phyloP scores from a whole-genome alignment of 306 rosid genomes.

The Trifolium dubium region DNA sequence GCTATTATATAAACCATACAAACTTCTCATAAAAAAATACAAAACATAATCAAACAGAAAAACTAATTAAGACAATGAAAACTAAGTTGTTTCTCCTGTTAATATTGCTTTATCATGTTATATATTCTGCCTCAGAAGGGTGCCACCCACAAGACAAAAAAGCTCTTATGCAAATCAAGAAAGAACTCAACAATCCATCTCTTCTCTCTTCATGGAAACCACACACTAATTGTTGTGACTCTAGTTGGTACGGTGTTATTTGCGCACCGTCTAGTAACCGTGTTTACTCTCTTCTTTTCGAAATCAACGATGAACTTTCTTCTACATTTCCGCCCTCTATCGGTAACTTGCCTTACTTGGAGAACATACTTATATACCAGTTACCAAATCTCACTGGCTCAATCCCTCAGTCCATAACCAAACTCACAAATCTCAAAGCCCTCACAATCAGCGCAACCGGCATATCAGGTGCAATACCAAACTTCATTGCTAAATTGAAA shows the following conservation, averaged over 20 bases:
- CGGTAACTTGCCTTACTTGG: constrained; percentile 58
- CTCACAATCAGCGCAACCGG: neutral
- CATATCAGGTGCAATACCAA: constrained; percentile 5
- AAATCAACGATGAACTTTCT: constrained; percentile 1
- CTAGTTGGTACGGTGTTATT: constrained; percentile 41
- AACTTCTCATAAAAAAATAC: neutral
- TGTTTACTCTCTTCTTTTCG: constrained; percentile 47
- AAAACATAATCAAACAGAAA: neutral
- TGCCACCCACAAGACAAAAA: constrained; percentile 13
- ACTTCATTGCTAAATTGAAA: neutral
- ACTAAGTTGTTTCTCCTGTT: neutral
- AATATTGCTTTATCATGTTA: neutral
- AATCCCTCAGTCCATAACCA: neutral
- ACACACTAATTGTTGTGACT: constrained; percentile 13
- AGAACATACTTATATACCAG: constrained; percentile 41
- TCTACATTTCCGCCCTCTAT: constrained; percentile 58
- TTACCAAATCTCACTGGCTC: constrained; percentile 49
- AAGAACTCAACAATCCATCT: constrained; percentile 23
- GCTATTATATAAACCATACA: neutral
- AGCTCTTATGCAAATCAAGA: constrained; percentile 27
- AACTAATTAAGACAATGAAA: neutral
- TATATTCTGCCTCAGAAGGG: neutral
- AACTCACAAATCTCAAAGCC: neutral
- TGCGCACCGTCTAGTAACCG: constrained; percentile 28
- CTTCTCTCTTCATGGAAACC: constrained; percentile 19